A percentile compares a stretch with the other conserved stretches of the same genome.
Evolutionary conservation across 202 grass and related monocot genomes (phyloP).

Genomic region (Bolboschoenoplectus hybrid): DNA sequence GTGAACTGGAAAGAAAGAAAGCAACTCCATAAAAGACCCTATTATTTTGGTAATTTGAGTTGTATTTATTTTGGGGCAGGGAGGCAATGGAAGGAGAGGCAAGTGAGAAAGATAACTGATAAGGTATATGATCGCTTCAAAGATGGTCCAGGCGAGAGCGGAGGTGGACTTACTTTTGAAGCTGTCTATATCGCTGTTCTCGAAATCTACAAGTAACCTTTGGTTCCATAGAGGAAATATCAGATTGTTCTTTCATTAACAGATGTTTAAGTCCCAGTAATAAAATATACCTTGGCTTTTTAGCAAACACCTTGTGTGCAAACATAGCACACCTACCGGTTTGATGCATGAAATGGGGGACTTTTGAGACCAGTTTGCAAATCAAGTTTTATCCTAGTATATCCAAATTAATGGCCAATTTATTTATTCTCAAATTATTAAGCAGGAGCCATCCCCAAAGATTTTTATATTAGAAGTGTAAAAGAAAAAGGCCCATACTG

Average conservation of each 20-base stretch:
- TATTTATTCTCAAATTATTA: neutral
- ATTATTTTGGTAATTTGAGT: slow-evolving; percentile 19
- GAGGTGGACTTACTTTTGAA: slow-evolving; percentile 70
- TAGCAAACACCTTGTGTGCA: slow-evolving; percentile 4
- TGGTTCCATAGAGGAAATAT: neutral
- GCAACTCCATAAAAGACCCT: neutral
- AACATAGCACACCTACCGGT: neutral
- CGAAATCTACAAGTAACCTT: slow-evolving; percentile 80
- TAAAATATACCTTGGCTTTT: neutral
- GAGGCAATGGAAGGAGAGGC: slow-evolving; percentile 82
- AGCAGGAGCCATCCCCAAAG: neutral
- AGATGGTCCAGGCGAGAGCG: slow-evolving; percentile 47
- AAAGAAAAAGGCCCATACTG: neutral
- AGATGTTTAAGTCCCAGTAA: neutral
- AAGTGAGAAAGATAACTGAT: slow-evolving; percentile 91
- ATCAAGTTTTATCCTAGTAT: neutral
- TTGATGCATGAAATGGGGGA: neutral
- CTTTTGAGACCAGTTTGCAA: neutral
- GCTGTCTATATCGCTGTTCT: slow-evolving; percentile 96
- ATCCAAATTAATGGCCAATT: slow-evolving; percentile 1
- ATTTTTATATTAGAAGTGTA: neutral
- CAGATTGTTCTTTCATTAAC: neutral
- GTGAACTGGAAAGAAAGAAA: neutral
- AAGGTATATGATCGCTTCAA: slow-evolving; percentile 73
- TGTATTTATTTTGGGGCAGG: slow-evolving; percentile 44